Conservation (phyloP, 2,329 filamentous ascomycete genomes). For the Nannizziopsis barbatae region DNA sequence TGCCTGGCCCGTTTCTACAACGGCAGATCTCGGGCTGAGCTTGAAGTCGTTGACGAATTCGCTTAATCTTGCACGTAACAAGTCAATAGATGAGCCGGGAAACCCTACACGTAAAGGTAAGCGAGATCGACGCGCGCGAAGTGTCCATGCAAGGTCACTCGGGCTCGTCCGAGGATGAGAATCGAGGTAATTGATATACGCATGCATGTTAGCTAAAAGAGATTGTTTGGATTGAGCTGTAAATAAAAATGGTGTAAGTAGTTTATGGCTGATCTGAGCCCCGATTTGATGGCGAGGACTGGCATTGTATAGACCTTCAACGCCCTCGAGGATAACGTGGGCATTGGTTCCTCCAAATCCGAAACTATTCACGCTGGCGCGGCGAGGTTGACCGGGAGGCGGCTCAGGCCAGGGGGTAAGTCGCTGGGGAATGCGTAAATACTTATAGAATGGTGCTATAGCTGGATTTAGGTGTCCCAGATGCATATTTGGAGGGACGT, state of each 20-base stretch:
- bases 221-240: conserved; percentile 7
- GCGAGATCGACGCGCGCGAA: neutral
- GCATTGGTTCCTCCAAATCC: conserved; percentile 17
- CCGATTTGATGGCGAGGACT: conserved; percentile 22
- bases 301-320: conserved; percentile 18
- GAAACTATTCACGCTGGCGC: conserved; percentile 11
- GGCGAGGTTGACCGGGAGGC: conserved; percentile 3
- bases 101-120: neutral
- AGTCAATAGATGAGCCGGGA: neutral
- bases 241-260: conserved; percentile 8
- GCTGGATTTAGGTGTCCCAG: conserved; percentile 15
- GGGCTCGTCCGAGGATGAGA: neutral
- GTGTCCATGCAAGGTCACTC: conserved; percentile 1
- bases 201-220: neutral
- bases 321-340: conserved; percentile 18
- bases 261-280: conserved; percentile 3
- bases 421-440: conserved; percentile 13
- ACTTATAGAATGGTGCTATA: conserved; percentile 16
- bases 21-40: no score
- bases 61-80: neutral
- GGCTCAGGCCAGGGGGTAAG: conserved; percentile 16
- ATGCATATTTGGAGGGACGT: conserved; percentile 20
- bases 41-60: neutral
- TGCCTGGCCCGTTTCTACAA: no score
- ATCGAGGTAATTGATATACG: conserved; percentile 1